Evolutionary conservation across 2,329 filamentous ascomycete genomes (phyloP).

Genomic region (Nannizzia gypsea): DNA sequence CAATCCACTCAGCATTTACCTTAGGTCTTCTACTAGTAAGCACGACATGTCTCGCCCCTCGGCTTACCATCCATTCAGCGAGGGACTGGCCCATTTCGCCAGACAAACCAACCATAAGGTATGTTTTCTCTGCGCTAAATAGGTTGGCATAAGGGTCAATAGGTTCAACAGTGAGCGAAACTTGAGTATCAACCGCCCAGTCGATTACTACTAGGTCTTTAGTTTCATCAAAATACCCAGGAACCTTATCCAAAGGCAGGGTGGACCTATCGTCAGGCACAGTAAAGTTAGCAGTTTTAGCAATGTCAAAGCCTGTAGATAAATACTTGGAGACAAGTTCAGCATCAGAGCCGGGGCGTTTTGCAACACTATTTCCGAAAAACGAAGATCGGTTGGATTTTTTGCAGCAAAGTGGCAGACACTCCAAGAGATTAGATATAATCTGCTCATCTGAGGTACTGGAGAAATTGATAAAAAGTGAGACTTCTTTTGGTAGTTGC

Average conservation of each 20-base stretch:
- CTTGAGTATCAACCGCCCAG: neutral
- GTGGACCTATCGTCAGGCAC: slow-evolving; percentile 1
- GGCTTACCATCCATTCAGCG: slow-evolving; percentile 21
- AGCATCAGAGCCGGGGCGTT: neutral
- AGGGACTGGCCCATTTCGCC: slow-evolving; percentile 23
- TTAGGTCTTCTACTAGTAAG: slow-evolving; percentile 23
- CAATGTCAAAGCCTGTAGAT: neutral
- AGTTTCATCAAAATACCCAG: neutral
- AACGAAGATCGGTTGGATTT: neutral
- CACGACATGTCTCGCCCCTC: slow-evolving; percentile 21
- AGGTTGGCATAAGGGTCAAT: neutral
- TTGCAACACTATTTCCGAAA: neutral
- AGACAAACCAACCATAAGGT: slow-evolving; percentile 22
- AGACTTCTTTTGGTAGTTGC: slow-evolving; percentile 1
- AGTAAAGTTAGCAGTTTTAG: neutral
- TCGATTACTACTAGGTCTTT: neutral
- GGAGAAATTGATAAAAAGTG: slow-evolving; percentile 6
- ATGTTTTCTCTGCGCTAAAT: slow-evolving; percentile 19
- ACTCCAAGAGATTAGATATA: neutral
- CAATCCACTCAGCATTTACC: slow-evolving; percentile 15
- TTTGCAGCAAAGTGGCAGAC: neutral
- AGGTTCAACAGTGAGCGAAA: neutral
- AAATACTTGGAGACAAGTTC: neutral
- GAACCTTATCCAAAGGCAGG: slow-evolving; percentile 2
- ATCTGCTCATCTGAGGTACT: neutral